Percentiles rank a stretch among this genome's conserved stretches.
phyloP scores from a whole-genome alignment of 2,329 filamentous ascomycete species.

The Penicillium corylophilum region DNA sequence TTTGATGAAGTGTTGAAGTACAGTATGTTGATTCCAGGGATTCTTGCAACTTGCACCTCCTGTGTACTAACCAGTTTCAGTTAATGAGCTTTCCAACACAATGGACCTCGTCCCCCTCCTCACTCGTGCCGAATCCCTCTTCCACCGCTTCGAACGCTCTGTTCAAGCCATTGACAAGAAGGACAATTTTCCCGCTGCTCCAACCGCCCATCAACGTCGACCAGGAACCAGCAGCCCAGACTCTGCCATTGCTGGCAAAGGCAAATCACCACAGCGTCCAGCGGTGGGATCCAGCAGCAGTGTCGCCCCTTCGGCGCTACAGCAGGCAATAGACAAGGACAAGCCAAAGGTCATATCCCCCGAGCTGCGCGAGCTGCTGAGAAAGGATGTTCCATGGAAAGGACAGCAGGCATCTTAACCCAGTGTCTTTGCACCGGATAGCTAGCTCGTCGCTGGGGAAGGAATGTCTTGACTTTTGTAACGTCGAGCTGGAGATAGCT shows the following conservation, averaged over 20 bases:
- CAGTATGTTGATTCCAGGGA: constrained; percentile 55
- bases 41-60: too few relatives aligned
- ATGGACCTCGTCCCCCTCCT: constrained; percentile 88
- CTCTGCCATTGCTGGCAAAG: constrained; percentile 25
- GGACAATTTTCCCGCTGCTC: constrained; percentile 70
- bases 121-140: constrained; percentile 83
- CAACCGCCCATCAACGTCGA: constrained; percentile 50
- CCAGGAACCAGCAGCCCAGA: constrained; percentile 24
- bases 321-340: constrained; percentile 20
- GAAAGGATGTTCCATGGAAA: constrained; percentile 56
- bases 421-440: background rate
- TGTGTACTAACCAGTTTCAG: constrained; percentile 46
- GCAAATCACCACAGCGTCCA: constrained; percentile 30
- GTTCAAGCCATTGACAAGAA: constrained; percentile 93
- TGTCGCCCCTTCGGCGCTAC: constrained; percentile 17
- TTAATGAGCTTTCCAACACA: constrained; percentile 90
- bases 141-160: constrained; percentile 80
- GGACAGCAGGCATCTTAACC: constrained; percentile 14
- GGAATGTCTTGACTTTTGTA: background rate
- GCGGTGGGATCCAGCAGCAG: constrained; percentile 27
- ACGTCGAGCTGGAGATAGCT: background rate
- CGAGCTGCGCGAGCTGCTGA: constrained; percentile 62
- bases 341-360: constrained; percentile 60
- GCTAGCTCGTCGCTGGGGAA: background rate
- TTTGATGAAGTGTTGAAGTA: constrained; percentile 99